These are phyloP conservation scores for Cyclostephanos invisitatus DNA, from an alignment of 108 stramenopile genomes.

Conservation along the genomic window DNA sequence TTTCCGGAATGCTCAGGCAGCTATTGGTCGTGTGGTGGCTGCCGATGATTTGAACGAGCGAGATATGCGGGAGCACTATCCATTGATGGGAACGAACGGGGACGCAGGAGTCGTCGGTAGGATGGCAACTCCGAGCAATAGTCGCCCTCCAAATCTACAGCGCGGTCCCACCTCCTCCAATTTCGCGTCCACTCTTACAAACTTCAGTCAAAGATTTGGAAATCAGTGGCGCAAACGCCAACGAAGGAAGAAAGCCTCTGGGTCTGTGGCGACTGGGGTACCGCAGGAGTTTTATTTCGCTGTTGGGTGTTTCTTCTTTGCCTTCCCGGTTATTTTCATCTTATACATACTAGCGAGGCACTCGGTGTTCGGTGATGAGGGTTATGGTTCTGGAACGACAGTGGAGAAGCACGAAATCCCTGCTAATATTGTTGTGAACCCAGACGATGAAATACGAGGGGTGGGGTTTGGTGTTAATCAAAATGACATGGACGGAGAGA, in stretches of 20 bases:
- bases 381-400: background rate
- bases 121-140: background rate
- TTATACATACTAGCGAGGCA: constrained; percentile 39
- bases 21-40: constrained; percentile 15
- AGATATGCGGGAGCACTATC: constrained; percentile 22
- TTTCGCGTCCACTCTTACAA: background rate
- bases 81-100: constrained; percentile 12
- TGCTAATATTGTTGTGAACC: constrained; percentile 1
- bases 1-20: constrained; percentile 40
- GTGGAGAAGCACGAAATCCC: constrained; percentile 43
- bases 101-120: constrained; percentile 1
- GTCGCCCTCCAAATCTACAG: constrained; percentile 11
- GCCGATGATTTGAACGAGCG: constrained; percentile 29
- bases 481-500: background rate
- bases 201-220: constrained; percentile 16
- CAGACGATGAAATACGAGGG: constrained; percentile 5
- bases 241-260: constrained; percentile 19
- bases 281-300: constrained; percentile 30
- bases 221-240: constrained; percentile 17
- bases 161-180: background rate
- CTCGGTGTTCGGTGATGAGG: constrained; percentile 48
- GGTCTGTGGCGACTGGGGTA: constrained; percentile 18
- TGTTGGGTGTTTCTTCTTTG: constrained; percentile 34
- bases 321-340: constrained; percentile 35
- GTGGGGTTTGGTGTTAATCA: constrained; percentile 2